These are phyloP conservation scores for Dendrobium huoshanense DNA, from an alignment of 106 monocot species.

Conservation along the genomic window DNA sequence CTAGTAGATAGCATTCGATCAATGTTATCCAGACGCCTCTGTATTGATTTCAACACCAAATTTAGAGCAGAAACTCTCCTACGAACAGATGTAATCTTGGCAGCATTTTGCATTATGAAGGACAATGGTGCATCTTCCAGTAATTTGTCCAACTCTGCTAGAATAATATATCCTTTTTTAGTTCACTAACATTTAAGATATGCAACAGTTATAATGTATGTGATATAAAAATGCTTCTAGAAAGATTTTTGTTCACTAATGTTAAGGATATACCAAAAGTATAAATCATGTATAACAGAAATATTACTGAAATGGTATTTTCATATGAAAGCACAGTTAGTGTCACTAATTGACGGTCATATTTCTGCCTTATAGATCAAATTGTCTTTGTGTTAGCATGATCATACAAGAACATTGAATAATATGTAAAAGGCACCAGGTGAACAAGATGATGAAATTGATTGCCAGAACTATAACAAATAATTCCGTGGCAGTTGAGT, in stretches of 20 bases:
- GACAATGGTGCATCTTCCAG: slow-evolving; percentile 83
- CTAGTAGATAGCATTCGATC: slow-evolving; percentile 64
- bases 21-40: slow-evolving; percentile 82
- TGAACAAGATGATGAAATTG: background rate
- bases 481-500: background rate
- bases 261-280: background rate
- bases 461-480: background rate
- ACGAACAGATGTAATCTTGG: slow-evolving; percentile 70
- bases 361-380: background rate
- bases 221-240: background rate
- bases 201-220: background rate
- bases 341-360: background rate
- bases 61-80: slow-evolving; percentile 78
- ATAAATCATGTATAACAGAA: background rate
- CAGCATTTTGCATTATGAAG: slow-evolving; percentile 84
- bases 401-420: background rate
- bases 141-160: slow-evolving; percentile 79
- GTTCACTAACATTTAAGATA: background rate
- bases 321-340: background rate
- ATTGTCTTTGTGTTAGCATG: background rate
- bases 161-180: background rate
- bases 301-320: background rate
- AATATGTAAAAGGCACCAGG: background rate
- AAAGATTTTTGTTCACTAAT: background rate
- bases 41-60: slow-evolving; percentile 69